Evolutionary conservation across 768 basidiomycete genomes (phyloP).

Genomic region (Serendipita sp.): DNA sequence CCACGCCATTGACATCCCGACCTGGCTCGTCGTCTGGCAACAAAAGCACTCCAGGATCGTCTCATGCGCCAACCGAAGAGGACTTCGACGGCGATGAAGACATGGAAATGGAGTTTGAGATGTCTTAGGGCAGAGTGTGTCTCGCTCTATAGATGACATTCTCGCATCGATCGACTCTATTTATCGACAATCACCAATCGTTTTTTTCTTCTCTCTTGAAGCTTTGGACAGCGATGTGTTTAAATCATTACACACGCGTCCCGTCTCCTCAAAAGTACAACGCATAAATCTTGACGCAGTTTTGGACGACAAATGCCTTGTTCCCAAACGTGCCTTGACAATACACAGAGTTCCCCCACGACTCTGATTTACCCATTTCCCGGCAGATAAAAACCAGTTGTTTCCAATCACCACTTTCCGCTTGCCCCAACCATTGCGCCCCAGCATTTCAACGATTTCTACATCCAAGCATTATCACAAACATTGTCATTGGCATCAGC

Average conservation of each 20-base stretch:
- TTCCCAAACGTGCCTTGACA: neutral
- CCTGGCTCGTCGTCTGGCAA: neutral
- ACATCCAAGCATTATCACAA: neutral
- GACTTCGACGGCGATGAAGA: slow-evolving; percentile 6
- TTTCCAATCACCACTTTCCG: neutral
- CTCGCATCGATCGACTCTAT: neutral
- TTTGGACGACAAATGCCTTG: neutral
- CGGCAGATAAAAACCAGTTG: neutral
- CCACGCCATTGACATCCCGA: slow-evolving; percentile 4
- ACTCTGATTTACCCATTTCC: neutral
- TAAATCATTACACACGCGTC: neutral
- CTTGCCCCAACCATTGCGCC: neutral
- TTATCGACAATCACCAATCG: neutral
- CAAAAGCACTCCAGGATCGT: slow-evolving; percentile 7
- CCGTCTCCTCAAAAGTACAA: neutral
- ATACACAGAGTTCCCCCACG: too few species aligned
- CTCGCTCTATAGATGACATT: neutral
- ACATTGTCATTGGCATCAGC: neutral
- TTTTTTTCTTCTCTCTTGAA: neutral
- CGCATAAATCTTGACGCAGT: neutral
- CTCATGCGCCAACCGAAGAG: slow-evolving; percentile 3
- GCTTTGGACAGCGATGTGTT: neutral
- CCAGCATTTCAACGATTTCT: neutral
- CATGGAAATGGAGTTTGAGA: slow-evolving; percentile 7
- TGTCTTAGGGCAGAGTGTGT: neutral